Conservation (phyloP, 805 yeast genomes). For the Nakazawaea molendinolei region DNA sequence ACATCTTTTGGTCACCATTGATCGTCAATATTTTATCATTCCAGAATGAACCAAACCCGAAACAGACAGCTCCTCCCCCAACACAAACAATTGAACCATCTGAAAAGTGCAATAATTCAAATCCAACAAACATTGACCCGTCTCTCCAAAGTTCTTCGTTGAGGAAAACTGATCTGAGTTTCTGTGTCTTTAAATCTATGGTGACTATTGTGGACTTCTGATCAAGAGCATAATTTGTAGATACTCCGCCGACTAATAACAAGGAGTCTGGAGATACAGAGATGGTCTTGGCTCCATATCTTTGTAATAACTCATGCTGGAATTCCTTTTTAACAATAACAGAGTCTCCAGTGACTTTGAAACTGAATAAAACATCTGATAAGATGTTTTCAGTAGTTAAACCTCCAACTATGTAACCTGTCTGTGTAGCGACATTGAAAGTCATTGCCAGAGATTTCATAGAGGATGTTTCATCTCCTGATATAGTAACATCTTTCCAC, state of each 20-base stretch:
- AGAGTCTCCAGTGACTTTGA: conserved; percentile 18
- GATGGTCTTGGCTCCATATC: conserved; percentile 43
- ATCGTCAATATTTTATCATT: conserved; percentile 20
- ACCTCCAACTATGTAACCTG: conserved; percentile 48
- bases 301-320: conserved; percentile 23
- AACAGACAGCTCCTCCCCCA: conserved; percentile 81
- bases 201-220: conserved; percentile 30
- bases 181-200: conserved; percentile 19
- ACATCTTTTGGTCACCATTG: not conserved
- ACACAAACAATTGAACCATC: conserved; percentile 21
- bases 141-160: conserved; percentile 31
- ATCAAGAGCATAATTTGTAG: conserved; percentile 28
- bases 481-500: conserved; percentile 17
- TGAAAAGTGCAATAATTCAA: conserved; percentile 28
- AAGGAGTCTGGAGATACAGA: conserved; percentile 27
- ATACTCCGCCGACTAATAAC: conserved; percentile 53
- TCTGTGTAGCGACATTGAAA: conserved; percentile 18
- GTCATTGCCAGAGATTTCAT: conserved; percentile 31
- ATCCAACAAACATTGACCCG: conserved; percentile 48
- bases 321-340: conserved; percentile 18
- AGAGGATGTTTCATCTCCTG: conserved; percentile 6
- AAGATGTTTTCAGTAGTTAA: conserved; percentile 18
- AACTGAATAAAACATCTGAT: conserved; percentile 28
- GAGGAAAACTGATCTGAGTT: conserved; percentile 22
- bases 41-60: conserved; percentile 66